Evolutionary conservation across 805 yeast species (phyloP).

Genomic region (Yamadazyma akitaensis): DNA sequence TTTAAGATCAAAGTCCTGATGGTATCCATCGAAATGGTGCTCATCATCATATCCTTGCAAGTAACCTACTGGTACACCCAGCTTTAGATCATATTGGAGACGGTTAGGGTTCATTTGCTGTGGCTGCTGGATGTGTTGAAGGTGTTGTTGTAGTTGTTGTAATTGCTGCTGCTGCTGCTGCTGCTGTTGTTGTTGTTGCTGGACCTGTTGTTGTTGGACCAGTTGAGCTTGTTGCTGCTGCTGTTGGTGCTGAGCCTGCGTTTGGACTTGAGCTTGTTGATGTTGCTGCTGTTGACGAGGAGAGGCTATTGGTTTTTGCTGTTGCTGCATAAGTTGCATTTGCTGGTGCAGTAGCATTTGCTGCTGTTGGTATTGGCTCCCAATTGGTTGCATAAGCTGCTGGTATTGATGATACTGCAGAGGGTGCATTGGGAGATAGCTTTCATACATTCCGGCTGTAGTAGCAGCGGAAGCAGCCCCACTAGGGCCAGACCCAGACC

Average conservation of each 20-base stretch:
- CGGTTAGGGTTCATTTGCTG: conserved; percentile 2
- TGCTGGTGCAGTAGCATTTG: conserved; percentile 1
- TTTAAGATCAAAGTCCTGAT: conserved; percentile 3
- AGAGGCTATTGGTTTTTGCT: conserved; percentile 16
- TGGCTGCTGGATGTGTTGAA: conserved; percentile 5
- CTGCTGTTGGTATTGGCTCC: conserved; percentile 5
- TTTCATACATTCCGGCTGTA: conserved; percentile 13
- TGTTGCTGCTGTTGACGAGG: conserved; percentile 7
- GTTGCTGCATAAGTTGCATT: conserved; percentile 11
- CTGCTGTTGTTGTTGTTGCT: conserved; percentile 8
- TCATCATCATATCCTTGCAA: conserved; percentile 3
- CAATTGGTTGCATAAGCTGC: conserved; percentile 10
- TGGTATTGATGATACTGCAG: conserved; percentile 19
- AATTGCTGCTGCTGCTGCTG: conserved; percentile 2
- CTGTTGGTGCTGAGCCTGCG: conserved; percentile 15
- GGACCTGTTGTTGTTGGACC: conserved; percentile 8
- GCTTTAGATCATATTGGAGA: conserved; percentile 1
- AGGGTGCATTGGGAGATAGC: conserved; percentile 12
- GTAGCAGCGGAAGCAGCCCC: conserved; percentile 8
- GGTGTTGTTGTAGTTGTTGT: conserved; percentile 8
- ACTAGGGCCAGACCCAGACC: background rate
- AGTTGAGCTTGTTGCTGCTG: conserved; percentile 9
- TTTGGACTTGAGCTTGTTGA: conserved; percentile 12
- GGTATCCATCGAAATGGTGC: conserved; percentile 7
- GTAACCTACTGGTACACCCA: background rate